Base-by-base conservation (phyloP, 805 yeast genomes). In the Cyberlindnera euphorbiae region DNA sequence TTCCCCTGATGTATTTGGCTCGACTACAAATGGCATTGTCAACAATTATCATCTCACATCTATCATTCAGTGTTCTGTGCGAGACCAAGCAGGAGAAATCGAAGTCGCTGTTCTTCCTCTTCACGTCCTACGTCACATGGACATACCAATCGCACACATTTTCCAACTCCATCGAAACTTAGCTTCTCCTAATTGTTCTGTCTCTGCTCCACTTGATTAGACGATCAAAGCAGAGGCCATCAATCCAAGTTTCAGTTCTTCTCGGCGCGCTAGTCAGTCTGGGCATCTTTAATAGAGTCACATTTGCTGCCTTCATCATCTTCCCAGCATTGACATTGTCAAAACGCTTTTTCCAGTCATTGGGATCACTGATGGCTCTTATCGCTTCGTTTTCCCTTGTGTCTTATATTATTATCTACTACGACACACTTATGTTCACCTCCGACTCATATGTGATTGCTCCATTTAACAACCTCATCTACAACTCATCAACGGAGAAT, bases 91-190 rank as follows among this genome's bases (percentile, higher is more conserved):
- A 69, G 29, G 79, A 75, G 44, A 56, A 72, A 19, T 56, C 68
- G 16, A 49, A 52, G 36, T 49, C 63, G 12, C 35, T 66, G 32
- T 50, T 69, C 23, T 62, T 71, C 29, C 61, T 69, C n/a, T 61
- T 67, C 22, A 66, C 76, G 1, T 74, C 80, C 2, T 90, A 84
- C 52, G 70, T 87, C 22, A 79, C 95, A 0, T 67, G 86, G 64
- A 75, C 80, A 0, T 79, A 79, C 50, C 97, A 93, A 54, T 68
- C 85, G 0, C 97, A 88, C 54, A 78, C 94, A 1, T 84, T 93
- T 50, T 84, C 96, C n/a, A 93, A 93, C 55, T 75, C 88, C 16
- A 52, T 85, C 2, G 99, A 93, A 56, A 82, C 84, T 1, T 26
- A 56, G 62, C 37, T 54, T 17, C 43, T 55, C 64, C 67, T 41